Conservation (phyloP, 2,329 filamentous ascomycete genomes). For the Ophiocordyceps camponoti-saundersi region DNA sequence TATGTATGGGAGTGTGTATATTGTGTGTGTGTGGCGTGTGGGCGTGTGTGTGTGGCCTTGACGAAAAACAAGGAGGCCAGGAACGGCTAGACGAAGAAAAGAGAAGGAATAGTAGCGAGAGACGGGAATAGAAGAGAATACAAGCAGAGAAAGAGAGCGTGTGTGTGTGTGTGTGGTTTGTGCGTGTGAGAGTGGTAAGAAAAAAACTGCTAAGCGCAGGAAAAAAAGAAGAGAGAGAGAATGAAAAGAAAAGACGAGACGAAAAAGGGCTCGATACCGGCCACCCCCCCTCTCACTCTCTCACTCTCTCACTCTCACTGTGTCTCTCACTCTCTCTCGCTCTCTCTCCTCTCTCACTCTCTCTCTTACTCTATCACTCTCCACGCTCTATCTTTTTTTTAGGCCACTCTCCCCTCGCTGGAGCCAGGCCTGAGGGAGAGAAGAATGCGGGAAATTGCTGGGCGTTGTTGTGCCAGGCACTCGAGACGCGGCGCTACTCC, state of each 20-base stretch:
- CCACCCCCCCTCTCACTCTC: too few relatives aligned
- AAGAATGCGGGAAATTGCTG: conserved; percentile 19
- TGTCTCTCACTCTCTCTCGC: not conserved
- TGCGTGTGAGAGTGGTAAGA: too few relatives aligned
- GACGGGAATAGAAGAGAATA: not conserved
- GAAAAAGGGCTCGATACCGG: not conserved
- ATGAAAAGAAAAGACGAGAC: not conserved
- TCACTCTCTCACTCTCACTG: not conserved
- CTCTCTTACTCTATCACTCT: not conserved
- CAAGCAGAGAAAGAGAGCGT: too few relatives aligned
- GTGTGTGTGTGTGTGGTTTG: too few relatives aligned
- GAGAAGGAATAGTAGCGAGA: not conserved
- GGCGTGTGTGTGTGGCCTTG: not conserved
- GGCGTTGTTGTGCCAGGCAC: conserved; percentile 12
- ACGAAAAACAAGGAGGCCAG: not conserved
- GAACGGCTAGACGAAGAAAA: not conserved
- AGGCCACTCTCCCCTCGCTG: not conserved
- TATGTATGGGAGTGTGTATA: not conserved
- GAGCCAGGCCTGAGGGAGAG: conserved; percentile 1
- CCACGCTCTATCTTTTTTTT: not conserved
- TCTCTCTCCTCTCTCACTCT: not conserved
- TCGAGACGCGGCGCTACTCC: conserved; percentile 8
- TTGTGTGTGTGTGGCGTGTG: not conserved
- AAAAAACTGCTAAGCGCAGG: not conserved
- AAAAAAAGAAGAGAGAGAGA: not conserved